Conservation (phyloP, 352 stramenopile genomes). For the Globisporangium barbulae region DNA sequence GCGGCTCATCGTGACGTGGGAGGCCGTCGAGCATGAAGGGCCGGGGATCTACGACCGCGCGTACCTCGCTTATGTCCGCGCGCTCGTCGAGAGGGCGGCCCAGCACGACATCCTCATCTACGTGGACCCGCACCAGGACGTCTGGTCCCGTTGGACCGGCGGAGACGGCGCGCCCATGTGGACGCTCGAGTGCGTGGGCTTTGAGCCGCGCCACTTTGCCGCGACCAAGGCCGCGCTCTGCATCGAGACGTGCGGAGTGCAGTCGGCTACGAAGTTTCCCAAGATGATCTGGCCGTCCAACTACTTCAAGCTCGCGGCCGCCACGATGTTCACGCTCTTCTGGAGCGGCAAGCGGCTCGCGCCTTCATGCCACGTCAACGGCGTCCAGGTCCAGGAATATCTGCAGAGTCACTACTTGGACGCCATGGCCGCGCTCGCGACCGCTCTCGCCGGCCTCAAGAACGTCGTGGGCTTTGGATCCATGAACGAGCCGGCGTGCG, state of each 20-base stretch:
- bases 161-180: slow-evolving; percentile 88
- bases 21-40: slow-evolving; percentile 86
- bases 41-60: slow-evolving; percentile 79
- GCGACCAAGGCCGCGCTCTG: slow-evolving; percentile 73
- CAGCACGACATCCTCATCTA: slow-evolving; percentile 80
- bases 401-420: slow-evolving; percentile 87
- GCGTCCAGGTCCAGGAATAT: slow-evolving; percentile 79
- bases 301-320: slow-evolving; percentile 87
- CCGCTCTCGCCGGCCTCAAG: slow-evolving; percentile 49
- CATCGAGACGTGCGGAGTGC: slow-evolving; percentile 50
- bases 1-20: slow-evolving; percentile 87
- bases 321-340: slow-evolving; percentile 93
- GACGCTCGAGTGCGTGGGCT: slow-evolving; percentile 79
- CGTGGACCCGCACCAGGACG: slow-evolving; percentile 91
- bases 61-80: slow-evolving; percentile 80
- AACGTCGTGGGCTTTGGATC: slow-evolving; percentile 90
- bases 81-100: slow-evolving; percentile 52
- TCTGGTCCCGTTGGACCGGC: slow-evolving; percentile 89
- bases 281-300: slow-evolving; percentile 94
- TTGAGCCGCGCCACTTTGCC: slow-evolving; percentile 75
- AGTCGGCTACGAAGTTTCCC: slow-evolving; percentile 40
- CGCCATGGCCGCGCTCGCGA: slow-evolving; percentile 65
- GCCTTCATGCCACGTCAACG: slow-evolving; percentile 65
- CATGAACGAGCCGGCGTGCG: slow-evolving; percentile 89
- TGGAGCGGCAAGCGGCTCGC: slow-evolving; percentile 75